These are phyloP conservation scores for Phanerodontia chrysosporium DNA, from an alignment of 768 basidiomycete genomes.

Conservation along the genomic window DNA sequence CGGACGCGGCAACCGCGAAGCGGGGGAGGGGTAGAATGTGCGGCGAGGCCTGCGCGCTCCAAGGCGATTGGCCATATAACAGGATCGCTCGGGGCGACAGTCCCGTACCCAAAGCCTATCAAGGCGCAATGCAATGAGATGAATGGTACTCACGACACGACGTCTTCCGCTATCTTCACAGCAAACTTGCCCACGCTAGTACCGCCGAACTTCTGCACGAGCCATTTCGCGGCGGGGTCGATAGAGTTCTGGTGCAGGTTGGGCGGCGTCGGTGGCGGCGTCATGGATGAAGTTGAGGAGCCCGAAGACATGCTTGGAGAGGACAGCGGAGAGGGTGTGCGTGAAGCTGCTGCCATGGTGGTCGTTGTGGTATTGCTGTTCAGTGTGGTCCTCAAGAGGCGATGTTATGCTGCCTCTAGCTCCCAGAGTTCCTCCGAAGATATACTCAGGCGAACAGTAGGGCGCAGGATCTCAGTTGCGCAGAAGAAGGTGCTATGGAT, in stretches of 20 bases:
- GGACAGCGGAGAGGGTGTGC: constrained; percentile 3
- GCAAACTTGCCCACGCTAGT: constrained; percentile 91
- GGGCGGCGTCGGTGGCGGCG: constrained; percentile 49
- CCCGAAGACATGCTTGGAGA: constrained; percentile 27
- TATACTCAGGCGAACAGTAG: not conserved
- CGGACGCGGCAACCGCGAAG: not conserved
- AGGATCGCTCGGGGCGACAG: not conserved
- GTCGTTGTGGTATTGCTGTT: too few species aligned
- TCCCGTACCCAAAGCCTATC: not conserved
- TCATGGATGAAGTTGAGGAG: constrained; percentile 34
- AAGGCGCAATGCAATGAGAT: not conserved
- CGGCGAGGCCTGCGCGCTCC: not conserved
- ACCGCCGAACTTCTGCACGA: constrained; percentile 94
- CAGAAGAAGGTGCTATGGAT: not conserved
- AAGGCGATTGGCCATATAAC: not conserved
- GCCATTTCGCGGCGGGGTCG: constrained; percentile 74
- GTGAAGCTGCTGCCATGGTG: constrained; percentile 8
- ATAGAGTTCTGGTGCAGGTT: constrained; percentile 75
- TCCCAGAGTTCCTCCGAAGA: not conserved
- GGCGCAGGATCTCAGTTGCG: not conserved
- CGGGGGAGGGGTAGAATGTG: not conserved
- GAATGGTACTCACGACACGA: constrained; percentile 70
- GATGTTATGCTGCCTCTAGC: not conserved
- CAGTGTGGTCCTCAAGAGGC: not conserved
- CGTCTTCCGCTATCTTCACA: constrained; percentile 74